A percentile compares a stretch with the other conserved stretches of the same genome.
Conservation (phyloP, 2,329 filamentous ascomycete species). For the Didymella keratinophila region DNA sequence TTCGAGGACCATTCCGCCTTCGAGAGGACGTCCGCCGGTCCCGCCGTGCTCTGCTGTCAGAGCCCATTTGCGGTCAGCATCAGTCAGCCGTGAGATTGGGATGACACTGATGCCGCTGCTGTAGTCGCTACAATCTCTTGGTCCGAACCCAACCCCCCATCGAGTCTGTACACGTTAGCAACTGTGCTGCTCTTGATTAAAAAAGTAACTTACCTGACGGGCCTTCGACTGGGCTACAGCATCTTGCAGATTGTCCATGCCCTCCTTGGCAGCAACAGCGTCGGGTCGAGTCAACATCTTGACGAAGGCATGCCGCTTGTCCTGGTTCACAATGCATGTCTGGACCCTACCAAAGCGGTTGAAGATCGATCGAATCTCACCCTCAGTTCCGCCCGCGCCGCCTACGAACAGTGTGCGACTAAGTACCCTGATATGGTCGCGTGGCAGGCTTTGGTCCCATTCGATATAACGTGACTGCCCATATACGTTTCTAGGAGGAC, state of each 20-base stretch:
- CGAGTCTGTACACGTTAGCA: constrained; percentile 70
- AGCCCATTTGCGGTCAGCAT: constrained; percentile 98
- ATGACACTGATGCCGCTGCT: constrained; percentile 90
- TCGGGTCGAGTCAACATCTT: constrained; percentile 95
- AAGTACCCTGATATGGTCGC: constrained; percentile 80
- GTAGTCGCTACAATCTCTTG: constrained; percentile 97
- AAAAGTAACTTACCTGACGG: constrained; percentile 47
- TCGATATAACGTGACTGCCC: constrained; percentile 75
- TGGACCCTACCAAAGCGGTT: constrained; percentile 85
- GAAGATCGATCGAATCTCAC: constrained; percentile 83
- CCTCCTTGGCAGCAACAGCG: constrained; percentile 82
- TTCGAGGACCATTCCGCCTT: constrained; percentile 86
- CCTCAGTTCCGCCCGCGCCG: constrained; percentile 78
- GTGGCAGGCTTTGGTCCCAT: constrained; percentile 76
- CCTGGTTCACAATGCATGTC: constrained; percentile 96
- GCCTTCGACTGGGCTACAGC: constrained; percentile 73
- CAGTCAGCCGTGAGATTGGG: constrained; percentile 89
- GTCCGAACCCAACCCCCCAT: constrained; percentile 97
- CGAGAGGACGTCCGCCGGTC: constrained; percentile 82
- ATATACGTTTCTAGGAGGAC: constrained; percentile 54
- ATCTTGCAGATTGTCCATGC: constrained; percentile 81
- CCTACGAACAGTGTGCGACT: constrained; percentile 97
- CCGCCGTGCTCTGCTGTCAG: constrained; percentile 91
- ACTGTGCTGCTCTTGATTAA: neutral
- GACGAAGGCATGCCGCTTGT: constrained; percentile 98